phyloP scores from a whole-genome alignment of 1,139 yeast species.

The Casaregolazyma suthepensis region DNA sequence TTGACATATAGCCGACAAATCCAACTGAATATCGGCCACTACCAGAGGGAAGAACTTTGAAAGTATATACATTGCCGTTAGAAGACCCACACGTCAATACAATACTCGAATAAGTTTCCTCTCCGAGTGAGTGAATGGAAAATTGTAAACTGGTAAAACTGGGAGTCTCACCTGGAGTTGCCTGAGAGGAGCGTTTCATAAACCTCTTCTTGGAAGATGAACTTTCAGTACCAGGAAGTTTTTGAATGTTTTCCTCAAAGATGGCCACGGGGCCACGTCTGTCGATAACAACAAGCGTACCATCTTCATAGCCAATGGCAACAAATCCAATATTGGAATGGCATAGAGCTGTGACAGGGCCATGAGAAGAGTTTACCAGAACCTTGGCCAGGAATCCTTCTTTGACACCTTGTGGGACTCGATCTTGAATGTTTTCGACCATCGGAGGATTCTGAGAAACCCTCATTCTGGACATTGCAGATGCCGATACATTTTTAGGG shows the following conservation, averaged over 20 bases:
- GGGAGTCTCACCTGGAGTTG: conserved; percentile 9
- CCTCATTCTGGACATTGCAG: conserved; percentile 13
- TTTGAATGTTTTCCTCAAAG: conserved; percentile 39
- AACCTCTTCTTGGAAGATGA: conserved; percentile 28
- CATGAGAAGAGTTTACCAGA: conserved; percentile 40
- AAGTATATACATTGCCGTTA: conserved; percentile 64
- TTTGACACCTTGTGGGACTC: conserved; percentile 41
- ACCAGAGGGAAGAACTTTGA: conserved; percentile 60
- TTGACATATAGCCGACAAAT: conserved; percentile 45
- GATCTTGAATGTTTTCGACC: conserved; percentile 31
- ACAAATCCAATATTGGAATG: conserved; percentile 80
- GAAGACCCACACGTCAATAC: conserved; percentile 73
- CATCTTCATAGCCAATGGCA: conserved; percentile 73
- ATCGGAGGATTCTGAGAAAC: conserved; percentile 14
- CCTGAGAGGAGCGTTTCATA: conserved; percentile 13
- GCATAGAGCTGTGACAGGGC: conserved; percentile 53
- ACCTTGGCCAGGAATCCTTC: conserved; percentile 71
- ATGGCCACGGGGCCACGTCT: conserved; percentile 82
- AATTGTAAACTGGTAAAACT: conserved; percentile 61
- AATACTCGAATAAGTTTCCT: conserved; percentile 64
- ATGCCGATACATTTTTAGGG: conserved; percentile 21
- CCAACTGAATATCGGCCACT: conserved; percentile 65
- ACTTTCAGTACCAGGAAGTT: conserved; percentile 7
- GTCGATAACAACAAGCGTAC: conserved; percentile 70
- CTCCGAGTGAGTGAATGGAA: conserved; percentile 58